A percentile compares a stretch with the other conserved stretches of the same genome.
These are phyloP conservation scores for Sugiyamaella smithiae DNA, from an alignment of 805 yeast genomes.

Conservation along the genomic window DNA sequence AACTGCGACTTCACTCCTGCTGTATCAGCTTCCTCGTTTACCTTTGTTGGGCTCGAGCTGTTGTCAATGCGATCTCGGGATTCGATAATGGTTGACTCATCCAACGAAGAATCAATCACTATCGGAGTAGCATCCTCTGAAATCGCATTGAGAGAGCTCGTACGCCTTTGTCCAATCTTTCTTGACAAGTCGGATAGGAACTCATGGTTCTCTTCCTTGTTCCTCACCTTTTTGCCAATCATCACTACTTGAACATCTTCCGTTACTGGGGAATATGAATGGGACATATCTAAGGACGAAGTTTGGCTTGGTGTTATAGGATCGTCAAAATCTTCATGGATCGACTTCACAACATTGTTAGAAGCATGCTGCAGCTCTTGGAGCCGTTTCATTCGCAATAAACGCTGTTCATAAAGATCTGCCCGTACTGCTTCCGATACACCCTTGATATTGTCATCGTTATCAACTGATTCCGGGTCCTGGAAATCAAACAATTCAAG, in stretches of 20 bases:
- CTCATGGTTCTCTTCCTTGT: slow-evolving; percentile 1
- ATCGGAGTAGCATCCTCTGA: slow-evolving; percentile 3
- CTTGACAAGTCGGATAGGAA: slow-evolving; percentile 16
- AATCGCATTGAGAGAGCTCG: slow-evolving; percentile 1
- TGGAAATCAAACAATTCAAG: slow-evolving; percentile 83
- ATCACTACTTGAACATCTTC: slow-evolving; percentile 27
- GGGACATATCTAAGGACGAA: neutral
- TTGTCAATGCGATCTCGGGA: too few species aligned
- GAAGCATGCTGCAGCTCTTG: slow-evolving; percentile 65
- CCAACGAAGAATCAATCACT: neutral
- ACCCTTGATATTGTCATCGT: slow-evolving; percentile 32
- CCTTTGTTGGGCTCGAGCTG: too few species aligned
- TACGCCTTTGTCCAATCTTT: slow-evolving; percentile 3
- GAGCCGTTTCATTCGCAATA: slow-evolving; percentile 63
- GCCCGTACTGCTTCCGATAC: slow-evolving; percentile 13
- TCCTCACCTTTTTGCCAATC: slow-evolving; percentile 17
- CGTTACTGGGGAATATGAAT: slow-evolving; percentile 24
- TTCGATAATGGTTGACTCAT: too few species aligned
- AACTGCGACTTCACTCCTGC: too few species aligned
- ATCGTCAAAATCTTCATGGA: slow-evolving; percentile 11
- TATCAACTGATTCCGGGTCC: slow-evolving; percentile 60
- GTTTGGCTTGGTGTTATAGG: neutral
- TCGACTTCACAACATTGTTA: slow-evolving; percentile 54
- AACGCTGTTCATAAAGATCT: slow-evolving; percentile 54
- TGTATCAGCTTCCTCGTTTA: slow-evolving; percentile 7